Percentiles rank a stretch among this genome's conserved stretches.
Conservation (phyloP, 139 green algal genomes). For the Picochlorum sp. region DNA sequence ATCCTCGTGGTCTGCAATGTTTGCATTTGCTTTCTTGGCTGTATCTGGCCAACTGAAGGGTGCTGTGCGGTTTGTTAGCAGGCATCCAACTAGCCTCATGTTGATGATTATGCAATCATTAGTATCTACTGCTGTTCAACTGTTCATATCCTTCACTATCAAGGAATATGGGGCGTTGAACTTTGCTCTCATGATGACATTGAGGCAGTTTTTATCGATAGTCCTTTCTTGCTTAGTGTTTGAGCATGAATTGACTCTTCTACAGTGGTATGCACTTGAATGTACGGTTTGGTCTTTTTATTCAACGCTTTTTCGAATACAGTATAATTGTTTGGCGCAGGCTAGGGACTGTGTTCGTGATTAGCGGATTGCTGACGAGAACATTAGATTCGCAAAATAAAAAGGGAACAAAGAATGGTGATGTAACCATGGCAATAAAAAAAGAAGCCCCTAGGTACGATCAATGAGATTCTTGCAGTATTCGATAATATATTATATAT, state of each 20-base stretch:
- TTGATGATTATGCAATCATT: constrained; percentile 55
- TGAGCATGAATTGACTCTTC: constrained; percentile 46
- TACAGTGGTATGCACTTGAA: constrained; percentile 38
- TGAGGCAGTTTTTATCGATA: constrained; percentile 83
- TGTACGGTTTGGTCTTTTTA: constrained; percentile 9
- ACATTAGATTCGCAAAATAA: too few relatives aligned
- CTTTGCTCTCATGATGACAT: constrained; percentile 93
- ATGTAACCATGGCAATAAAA: not conserved
- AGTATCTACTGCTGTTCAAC: constrained; percentile 37
- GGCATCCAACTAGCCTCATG: constrained; percentile 44
- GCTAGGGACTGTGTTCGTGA: constrained; percentile 9
- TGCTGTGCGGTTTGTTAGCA: constrained; percentile 51
- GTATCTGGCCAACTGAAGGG: constrained; percentile 41
- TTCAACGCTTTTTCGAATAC: too few relatives aligned
- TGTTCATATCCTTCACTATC: constrained; percentile 84
- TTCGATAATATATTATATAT: not conserved
- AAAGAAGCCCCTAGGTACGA: not conserved
- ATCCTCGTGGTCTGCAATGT: constrained; percentile 1
- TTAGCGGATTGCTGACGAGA: constrained; percentile 11
- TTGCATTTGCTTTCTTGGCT: not conserved
- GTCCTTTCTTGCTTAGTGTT: constrained; percentile 75
- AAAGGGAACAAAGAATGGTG: not conserved
- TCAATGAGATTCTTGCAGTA: not conserved
- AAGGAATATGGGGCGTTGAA: constrained; percentile 78
- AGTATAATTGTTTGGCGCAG: too few relatives aligned